phyloP scores from a whole-genome alignment of 768 basidiomycete genomes.

The Coprinopsis sp. region DNA sequence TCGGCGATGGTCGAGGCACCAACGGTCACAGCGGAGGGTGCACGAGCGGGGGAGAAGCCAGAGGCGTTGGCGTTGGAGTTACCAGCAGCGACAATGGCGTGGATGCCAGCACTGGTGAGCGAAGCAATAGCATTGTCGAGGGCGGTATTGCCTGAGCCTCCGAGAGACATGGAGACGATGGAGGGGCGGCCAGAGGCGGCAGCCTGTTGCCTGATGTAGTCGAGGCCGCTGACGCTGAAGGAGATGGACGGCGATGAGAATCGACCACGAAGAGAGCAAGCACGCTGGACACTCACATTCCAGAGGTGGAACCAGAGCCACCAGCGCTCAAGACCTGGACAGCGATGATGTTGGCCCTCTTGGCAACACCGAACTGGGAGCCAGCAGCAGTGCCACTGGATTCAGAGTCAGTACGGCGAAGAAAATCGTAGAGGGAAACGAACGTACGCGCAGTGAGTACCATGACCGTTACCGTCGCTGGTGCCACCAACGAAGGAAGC shows the following conservation, averaged over 20 bases:
- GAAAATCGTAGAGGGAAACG: background rate
- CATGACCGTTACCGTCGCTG: constrained; percentile 35
- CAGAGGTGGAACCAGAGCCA: constrained; percentile 14
- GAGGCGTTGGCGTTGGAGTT: constrained; percentile 25
- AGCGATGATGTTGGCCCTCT: constrained; percentile 31
- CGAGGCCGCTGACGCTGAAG: constrained; percentile 24
- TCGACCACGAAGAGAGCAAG: background rate
- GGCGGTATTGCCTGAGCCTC: constrained; percentile 21
- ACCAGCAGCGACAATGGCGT: constrained; percentile 30
- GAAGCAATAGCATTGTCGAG: constrained; percentile 29
- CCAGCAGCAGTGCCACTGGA: constrained; percentile 24
- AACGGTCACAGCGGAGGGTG: constrained; percentile 29
- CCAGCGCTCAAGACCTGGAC: constrained; percentile 34
- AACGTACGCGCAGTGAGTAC: constrained; percentile 30
- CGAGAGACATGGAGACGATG: constrained; percentile 31
- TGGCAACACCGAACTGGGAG: constrained; percentile 22
- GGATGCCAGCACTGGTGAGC: constrained; percentile 25
- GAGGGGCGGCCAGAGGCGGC: constrained; percentile 20
- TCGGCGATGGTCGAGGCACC: constrained; percentile 29
- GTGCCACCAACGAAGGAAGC: constrained; percentile 24
- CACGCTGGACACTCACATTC: constrained; percentile 11
- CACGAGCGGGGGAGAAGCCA: constrained; percentile 28
- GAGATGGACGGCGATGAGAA: no score
- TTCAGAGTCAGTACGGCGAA: background rate
- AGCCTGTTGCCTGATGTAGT: constrained; percentile 23